Conservation (phyloP, 1,284 basidiomycete species). For the Ustilago cynodontis region DNA sequence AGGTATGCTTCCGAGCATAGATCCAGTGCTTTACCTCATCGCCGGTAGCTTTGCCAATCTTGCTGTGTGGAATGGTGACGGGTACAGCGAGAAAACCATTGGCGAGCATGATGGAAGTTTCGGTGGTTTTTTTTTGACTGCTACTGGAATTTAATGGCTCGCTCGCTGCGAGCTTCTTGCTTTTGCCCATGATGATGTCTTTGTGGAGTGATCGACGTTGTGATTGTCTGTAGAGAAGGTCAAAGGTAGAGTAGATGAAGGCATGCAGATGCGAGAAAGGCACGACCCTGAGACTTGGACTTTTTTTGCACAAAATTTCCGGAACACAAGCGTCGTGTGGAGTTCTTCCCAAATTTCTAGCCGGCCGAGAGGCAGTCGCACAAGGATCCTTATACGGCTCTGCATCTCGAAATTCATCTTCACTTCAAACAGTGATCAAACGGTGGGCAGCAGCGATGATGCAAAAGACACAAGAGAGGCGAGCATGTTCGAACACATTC, state of each 20-base stretch:
- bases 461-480: no score
- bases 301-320: slow-evolving; percentile 5
- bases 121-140: not conserved
- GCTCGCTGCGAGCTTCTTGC: not conserved
- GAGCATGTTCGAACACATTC: not conserved
- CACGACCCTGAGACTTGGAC: not conserved
- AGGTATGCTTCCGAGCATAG: slow-evolving; percentile 34
- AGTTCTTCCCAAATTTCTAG: not conserved
- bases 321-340: not conserved
- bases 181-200: slow-evolving; percentile 17
- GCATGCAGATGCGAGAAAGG: slow-evolving; percentile 1
- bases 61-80: slow-evolving; percentile 8
- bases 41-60: not conserved
- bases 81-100: slow-evolving; percentile 46
- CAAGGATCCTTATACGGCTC: no score
- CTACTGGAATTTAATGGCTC: not conserved
- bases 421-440: no score
- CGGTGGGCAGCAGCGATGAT: no score
- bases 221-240: not conserved
- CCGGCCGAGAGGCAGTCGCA: not conserved
- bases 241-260: not conserved
- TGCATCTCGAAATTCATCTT: no score
- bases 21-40: slow-evolving; percentile 32
- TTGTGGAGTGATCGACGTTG: not conserved
- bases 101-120: slow-evolving; percentile 11